Evolutionary conservation across 1,139 yeast genomes (phyloP).

Genomic region (Blastobotrys apis): DNA sequence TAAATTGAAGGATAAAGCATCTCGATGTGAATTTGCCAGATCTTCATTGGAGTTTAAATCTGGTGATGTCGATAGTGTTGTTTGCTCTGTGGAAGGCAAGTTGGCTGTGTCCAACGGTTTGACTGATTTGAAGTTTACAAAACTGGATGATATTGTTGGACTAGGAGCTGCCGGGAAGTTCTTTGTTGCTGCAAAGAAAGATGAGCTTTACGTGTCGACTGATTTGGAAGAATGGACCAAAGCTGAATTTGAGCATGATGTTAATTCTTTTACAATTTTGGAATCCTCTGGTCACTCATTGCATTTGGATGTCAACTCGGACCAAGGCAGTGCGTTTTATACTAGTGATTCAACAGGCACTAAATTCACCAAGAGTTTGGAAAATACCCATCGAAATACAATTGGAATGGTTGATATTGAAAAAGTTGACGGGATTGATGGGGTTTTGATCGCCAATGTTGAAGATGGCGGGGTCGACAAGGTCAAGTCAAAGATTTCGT

Average conservation of each 20-base stretch:
- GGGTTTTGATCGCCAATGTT: constrained; percentile 61
- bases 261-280: constrained; percentile 46
- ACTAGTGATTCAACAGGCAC: constrained; percentile 64
- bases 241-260: constrained; percentile 50
- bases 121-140: constrained; percentile 41
- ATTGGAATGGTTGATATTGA: constrained; percentile 44
- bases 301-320: constrained; percentile 44
- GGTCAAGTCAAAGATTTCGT: constrained; percentile 45
- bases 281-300: constrained; percentile 56
- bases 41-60: constrained; percentile 37
- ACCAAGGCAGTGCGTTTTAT: constrained; percentile 39
- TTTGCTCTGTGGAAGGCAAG: constrained; percentile 50
- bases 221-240: constrained; percentile 51
- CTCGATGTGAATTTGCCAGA: constrained; percentile 49
- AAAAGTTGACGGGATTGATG: constrained; percentile 61
- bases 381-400: constrained; percentile 41
- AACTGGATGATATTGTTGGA: constrained; percentile 41
- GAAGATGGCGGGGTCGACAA: constrained; percentile 30
- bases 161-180: constrained; percentile 50
- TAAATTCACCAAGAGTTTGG: constrained; percentile 47
- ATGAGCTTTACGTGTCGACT: constrained; percentile 51
- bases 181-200: constrained; percentile 49
- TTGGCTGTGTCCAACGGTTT: constrained; percentile 49
- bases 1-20: constrained; percentile 30
- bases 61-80: constrained; percentile 44